Percentiles rank a stretch among this genome's conserved stretches.
Conservation (phyloP, 2,329 filamentous ascomycete species). For the Exophiala aquamarina region DNA sequence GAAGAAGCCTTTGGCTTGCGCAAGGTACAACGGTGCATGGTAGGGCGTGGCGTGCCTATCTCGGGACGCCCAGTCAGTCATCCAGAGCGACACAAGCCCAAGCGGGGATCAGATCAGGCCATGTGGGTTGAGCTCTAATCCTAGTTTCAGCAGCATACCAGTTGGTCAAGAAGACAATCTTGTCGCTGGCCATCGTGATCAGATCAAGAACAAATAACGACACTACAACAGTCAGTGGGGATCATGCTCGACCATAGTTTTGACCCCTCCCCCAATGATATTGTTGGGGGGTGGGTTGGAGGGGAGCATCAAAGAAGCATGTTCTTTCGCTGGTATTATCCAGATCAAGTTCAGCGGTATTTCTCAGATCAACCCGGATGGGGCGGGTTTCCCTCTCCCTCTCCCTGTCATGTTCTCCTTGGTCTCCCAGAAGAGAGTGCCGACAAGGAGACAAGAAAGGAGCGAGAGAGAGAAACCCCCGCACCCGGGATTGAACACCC, state of each 20-base stretch:
- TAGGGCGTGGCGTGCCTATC: slow-evolving; percentile 79
- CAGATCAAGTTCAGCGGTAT: slow-evolving; percentile 27
- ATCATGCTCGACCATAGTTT: too few relatives aligned
- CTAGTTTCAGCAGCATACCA: slow-evolving; percentile 55
- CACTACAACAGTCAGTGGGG: too few relatives aligned
- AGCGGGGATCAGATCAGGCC: slow-evolving; percentile 6
- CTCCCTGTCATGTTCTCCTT: too few relatives aligned
- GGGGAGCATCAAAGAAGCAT: slow-evolving; percentile 16
- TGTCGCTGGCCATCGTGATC: slow-evolving; percentile 75
- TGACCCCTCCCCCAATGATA: too few relatives aligned
- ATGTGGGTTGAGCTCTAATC: not conserved
- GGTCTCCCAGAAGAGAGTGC: too few relatives aligned
- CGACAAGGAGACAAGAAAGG: too few relatives aligned
- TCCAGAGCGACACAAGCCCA: too few relatives aligned
- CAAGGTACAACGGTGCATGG: slow-evolving; percentile 75
- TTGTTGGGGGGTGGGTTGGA: not conserved
- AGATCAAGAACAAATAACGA: too few relatives aligned
- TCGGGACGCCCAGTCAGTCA: too few relatives aligned
- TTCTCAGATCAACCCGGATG: slow-evolving; percentile 25
- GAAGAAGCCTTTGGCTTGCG: slow-evolving; percentile 73
- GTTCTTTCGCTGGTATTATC: slow-evolving; percentile 28
- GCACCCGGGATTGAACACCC: too few relatives aligned
- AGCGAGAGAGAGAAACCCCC: too few relatives aligned
- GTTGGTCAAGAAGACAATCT: slow-evolving; percentile 83
- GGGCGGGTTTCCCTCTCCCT: too few relatives aligned